phyloP scores from a whole-genome alignment of 2,329 filamentous ascomycete species.

The Coniella lustricola region DNA sequence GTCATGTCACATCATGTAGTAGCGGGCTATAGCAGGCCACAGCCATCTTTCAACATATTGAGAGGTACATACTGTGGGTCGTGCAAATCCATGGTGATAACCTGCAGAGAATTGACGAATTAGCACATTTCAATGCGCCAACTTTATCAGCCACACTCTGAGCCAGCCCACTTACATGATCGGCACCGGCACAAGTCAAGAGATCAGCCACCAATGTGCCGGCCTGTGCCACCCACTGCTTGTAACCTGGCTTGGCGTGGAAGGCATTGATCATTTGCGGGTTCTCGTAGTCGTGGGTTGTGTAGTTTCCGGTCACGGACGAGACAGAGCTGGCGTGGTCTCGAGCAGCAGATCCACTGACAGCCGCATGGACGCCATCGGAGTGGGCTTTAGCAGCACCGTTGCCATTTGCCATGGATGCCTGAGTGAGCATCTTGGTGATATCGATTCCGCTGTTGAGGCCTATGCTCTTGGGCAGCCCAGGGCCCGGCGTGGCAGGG shows the following conservation, averaged over 20 bases:
- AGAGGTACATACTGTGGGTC: slow-evolving; percentile 59
- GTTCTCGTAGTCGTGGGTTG: slow-evolving; percentile 60
- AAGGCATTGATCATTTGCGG: slow-evolving; percentile 49
- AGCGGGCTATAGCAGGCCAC: background rate
- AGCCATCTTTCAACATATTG: background rate
- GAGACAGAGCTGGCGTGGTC: slow-evolving; percentile 33
- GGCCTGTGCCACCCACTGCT: slow-evolving; percentile 97
- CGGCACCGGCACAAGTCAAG: slow-evolving; percentile 88
- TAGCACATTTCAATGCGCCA: background rate
- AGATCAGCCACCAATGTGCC: slow-evolving; percentile 92
- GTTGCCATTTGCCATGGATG: slow-evolving; percentile 48
- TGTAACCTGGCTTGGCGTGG: slow-evolving; percentile 85
- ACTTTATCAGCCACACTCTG: background rate
- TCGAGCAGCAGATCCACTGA: slow-evolving; percentile 31
- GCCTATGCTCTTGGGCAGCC: slow-evolving; percentile 58
- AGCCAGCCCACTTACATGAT: slow-evolving; percentile 57
- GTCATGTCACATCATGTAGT: background rate
- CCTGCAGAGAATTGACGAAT: slow-evolving; percentile 25
- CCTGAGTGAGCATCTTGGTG: slow-evolving; percentile 65
- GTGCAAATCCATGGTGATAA: slow-evolving; percentile 96
- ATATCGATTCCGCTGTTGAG: slow-evolving; percentile 65
- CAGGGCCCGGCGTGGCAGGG: slow-evolving; percentile 74
- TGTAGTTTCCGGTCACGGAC: slow-evolving; percentile 41
- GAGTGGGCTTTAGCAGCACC: slow-evolving; percentile 29
- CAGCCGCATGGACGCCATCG: slow-evolving; percentile 22